Base-by-base conservation (phyloP, 306 rosid species). In the Inga laurina region DNA sequence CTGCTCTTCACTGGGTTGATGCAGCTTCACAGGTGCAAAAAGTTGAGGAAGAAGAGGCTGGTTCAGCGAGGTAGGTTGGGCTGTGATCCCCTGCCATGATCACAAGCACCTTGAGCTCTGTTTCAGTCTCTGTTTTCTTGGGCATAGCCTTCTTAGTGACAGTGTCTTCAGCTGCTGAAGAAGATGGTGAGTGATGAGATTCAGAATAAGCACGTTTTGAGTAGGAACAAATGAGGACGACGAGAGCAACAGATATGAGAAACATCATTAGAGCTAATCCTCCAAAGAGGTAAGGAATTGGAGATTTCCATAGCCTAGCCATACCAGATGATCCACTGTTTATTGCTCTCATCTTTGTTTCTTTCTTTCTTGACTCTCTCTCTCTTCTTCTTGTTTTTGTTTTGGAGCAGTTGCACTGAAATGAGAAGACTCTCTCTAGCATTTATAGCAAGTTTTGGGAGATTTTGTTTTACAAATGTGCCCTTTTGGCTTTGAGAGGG, bases 281-380 rank as follows among this genome's bases (percentile, higher is more conserved):
- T 21, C 99, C 97, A 79, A 92, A 94, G 12, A 97, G 89, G 79
- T 97, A 97, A 4, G 97, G 99, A 16, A 90, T 70, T 44, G 98
- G 97, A 24, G 99, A 88, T 43, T 82, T 85, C 99, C 97, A 97
- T 44, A 85, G 41, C 74, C 71, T 83, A 14, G 73, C 59, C 41
- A 44, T 85, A 46, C 27, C 34, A 51, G 92, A 51, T 81, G 90
- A 15, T 80, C 67, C 82, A 71, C 37, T 85, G 51, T 56, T 83
- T 30, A 89, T 8, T 8, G 92, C 84, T 74, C 86, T 78, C 89
- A 87, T 87, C 24, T 84, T 6, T 11, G 0, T 39, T 21, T 85
- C 19, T 84, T 4, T 13, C 15, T 71, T 12, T 43, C 52, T 27
- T 27, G 30, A 27, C 30, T 27, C 30, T 27, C 30, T 27, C 30